Percentiles rank a stretch among this genome's conserved stretches.
Conservation (phyloP, 306 rosid species). For the Ochetophila trinervis region DNA sequence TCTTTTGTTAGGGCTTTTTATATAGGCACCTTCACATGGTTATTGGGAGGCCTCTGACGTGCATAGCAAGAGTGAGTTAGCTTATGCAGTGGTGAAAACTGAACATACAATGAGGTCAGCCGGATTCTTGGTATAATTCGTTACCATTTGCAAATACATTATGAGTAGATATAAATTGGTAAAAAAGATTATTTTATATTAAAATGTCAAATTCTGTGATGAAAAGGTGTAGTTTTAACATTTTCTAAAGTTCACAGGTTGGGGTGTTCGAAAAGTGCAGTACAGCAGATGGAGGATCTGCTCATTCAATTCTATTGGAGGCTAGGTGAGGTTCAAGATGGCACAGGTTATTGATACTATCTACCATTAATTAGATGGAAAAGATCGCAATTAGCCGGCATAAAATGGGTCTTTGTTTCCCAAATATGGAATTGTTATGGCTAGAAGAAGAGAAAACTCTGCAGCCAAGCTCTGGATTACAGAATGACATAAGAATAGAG, state of each 20-base stretch:
- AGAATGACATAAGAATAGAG: too few relatives aligned
- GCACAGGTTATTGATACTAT: neutral
- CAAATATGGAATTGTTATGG: neutral
- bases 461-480: too few relatives aligned
- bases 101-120: too few relatives aligned
- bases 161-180: slow-evolving; percentile 1
- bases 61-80: too few relatives aligned
- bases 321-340: neutral
- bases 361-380: neutral
- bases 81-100: too few relatives aligned
- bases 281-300: neutral
- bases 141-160: neutral
- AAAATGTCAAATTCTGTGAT: too few relatives aligned
- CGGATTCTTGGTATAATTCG: too few relatives aligned
- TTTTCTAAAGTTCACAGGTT: slow-evolving; percentile 2
- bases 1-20: too few relatives aligned
- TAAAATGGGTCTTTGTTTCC: neutral
- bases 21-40: too few relatives aligned
- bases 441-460: too few relatives aligned
- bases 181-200: neutral
- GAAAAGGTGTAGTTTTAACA: neutral
- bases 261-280: too few relatives aligned
- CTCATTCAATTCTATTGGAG: neutral
- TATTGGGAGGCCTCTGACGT: too few relatives aligned
- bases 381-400: neutral